Evolutionary conservation across 495 filamentous ascomycete genomes (phyloP).

Genomic region (Trichoderma gamsii): DNA sequence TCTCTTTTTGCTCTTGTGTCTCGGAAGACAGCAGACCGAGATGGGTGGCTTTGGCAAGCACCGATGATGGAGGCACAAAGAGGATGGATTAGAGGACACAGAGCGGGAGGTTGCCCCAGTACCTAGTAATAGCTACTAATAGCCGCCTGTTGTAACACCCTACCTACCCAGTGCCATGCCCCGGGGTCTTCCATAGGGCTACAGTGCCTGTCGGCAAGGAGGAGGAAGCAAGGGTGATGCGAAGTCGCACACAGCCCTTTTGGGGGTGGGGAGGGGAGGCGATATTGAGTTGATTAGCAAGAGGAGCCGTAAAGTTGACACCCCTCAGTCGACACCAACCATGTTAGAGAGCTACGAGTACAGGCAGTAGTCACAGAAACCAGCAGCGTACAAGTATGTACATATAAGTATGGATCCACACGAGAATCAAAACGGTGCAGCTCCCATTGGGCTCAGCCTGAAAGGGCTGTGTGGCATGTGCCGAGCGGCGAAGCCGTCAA

Average conservation of each 20-base stretch:
- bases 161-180: neutral
- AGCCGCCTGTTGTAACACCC: slow-evolving; percentile 12
- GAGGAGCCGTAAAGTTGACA: slow-evolving; percentile 5
- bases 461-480: slow-evolving; percentile 14
- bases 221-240: slow-evolving; percentile 3
- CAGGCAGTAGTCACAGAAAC: neutral
- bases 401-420: slow-evolving; percentile 2
- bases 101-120: neutral
- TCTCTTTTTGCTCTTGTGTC: neutral
- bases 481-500: slow-evolving; percentile 1
- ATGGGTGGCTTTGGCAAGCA: neutral
- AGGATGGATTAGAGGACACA: neutral
- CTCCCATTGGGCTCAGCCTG: neutral
- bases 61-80: slow-evolving; percentile 2
- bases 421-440: neutral
- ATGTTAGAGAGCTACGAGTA: neutral
- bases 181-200: slow-evolving; percentile 8
- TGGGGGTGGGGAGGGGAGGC: slow-evolving; percentile 2
- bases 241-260: neutral
- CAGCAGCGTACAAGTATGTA: neutral
- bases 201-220: slow-evolving; percentile 5
- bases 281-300: slow-evolving; percentile 5
- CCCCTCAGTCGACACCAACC: slow-evolving; percentile 5
- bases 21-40: neutral
- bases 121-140: neutral